Evolutionary conservation across 441 rosid species (phyloP).

Genomic region (Erodium chrysanthum): DNA sequence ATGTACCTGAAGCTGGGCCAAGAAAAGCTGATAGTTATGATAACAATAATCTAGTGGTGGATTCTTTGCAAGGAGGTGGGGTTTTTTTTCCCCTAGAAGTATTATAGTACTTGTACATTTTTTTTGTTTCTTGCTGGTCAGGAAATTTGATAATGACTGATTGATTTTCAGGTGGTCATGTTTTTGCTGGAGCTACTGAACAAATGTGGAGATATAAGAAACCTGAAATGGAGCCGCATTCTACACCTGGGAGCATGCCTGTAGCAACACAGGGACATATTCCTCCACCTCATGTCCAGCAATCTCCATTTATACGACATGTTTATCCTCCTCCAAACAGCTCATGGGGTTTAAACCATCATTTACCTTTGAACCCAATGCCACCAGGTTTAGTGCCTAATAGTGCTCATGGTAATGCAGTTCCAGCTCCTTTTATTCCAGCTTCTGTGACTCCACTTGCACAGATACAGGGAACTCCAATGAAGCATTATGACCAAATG

Average conservation of each 20-base stretch:
- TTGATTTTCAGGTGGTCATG: constrained; percentile 26
- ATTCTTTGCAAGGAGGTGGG: constrained; percentile 41
- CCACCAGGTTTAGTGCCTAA: constrained; percentile 41
- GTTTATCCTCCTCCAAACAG: constrained; percentile 42
- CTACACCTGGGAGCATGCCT: constrained; percentile 48
- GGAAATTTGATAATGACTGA: constrained; percentile 22
- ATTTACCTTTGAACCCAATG: constrained; percentile 40
- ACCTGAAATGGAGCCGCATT: constrained; percentile 29
- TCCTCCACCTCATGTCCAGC: constrained; percentile 58
- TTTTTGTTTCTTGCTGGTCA: not conserved
- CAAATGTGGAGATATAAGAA: constrained; percentile 39
- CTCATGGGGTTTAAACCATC: constrained; percentile 64
- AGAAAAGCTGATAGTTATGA: constrained; percentile 2
- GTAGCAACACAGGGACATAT: constrained; percentile 43
- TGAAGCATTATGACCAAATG: constrained; percentile 53
- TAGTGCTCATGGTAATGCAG: constrained; percentile 41
- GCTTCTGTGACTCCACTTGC: constrained; percentile 73
- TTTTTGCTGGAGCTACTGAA: constrained; percentile 27
- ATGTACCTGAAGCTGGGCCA: not conserved
- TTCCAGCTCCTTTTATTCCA: constrained; percentile 58
- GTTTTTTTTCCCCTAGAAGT: not conserved
- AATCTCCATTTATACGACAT: constrained; percentile 61
- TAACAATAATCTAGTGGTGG: not conserved
- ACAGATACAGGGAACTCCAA: constrained; percentile 54
- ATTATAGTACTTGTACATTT: not conserved